phyloP scores from a whole-genome alignment of 139 green algal species.

The Yamagishiella unicocca region DNA sequence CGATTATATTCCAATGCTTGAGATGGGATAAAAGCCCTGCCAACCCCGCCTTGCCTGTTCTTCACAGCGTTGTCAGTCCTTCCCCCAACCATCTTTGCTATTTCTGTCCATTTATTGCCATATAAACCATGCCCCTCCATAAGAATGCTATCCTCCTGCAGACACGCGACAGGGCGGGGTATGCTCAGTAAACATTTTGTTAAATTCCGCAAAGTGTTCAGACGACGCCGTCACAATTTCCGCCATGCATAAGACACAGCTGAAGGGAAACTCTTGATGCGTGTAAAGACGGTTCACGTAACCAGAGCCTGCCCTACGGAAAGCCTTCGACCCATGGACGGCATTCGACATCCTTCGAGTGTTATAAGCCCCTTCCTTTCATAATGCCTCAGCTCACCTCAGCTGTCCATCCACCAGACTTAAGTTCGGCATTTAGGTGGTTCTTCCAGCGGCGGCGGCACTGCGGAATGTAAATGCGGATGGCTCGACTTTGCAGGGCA shows the following conservation, averaged over 20 bases:
- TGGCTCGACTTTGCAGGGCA: neutral
- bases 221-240: no score
- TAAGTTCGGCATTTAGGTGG: constrained; percentile 77
- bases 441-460: constrained; percentile 84
- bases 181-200: no score
- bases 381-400: constrained; percentile 29
- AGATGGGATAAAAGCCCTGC: no score
- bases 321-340: constrained; percentile 3
- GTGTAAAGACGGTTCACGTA: neutral
- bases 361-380: neutral
- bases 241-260: no score
- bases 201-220: no score
- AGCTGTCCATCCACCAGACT: constrained; percentile 69
- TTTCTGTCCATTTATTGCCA: constrained; percentile 85
- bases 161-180: no score
- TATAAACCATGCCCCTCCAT: constrained; percentile 64
- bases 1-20: no score
- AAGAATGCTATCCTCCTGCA: constrained; percentile 72
- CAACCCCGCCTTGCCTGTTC: constrained; percentile 57
- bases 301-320: no score
- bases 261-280: neutral
- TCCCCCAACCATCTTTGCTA: constrained; percentile 78
- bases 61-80: constrained; percentile 85
- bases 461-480: no score
- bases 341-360: constrained; percentile 25